Conservation (phyloP, 768 basidiomycete genomes). For the Kwoniella newhampshirensis region DNA sequence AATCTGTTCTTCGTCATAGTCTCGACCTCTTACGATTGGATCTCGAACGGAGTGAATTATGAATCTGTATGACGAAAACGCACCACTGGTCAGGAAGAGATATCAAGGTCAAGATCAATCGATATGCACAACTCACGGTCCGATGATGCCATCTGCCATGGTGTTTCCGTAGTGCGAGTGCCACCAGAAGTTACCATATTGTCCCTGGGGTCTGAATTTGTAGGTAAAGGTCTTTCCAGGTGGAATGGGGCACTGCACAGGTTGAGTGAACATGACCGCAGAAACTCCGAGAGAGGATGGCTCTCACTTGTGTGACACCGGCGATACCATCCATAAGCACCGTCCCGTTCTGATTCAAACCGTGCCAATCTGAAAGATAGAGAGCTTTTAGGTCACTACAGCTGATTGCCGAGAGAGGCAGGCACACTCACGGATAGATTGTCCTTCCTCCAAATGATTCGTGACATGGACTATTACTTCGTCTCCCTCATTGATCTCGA, state of each 20-base stretch:
- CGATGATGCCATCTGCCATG: slow-evolving; percentile 31
- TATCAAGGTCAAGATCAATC: neutral
- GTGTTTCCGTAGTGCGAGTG: slow-evolving; percentile 34
- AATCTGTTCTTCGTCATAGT: slow-evolving; percentile 39
- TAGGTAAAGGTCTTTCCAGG: slow-evolving; percentile 30
- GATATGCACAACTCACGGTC: slow-evolving; percentile 13
- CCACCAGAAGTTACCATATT: slow-evolving; percentile 30
- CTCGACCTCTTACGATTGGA: slow-evolving; percentile 30
- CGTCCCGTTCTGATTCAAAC: slow-evolving; percentile 32
- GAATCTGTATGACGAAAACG: slow-evolving; percentile 12
- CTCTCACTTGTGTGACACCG: slow-evolving; percentile 27
- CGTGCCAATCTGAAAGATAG: slow-evolving; percentile 30
- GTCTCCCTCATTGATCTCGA: slow-evolving; percentile 42
- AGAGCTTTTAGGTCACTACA: neutral
- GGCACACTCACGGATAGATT: slow-evolving; percentile 28
- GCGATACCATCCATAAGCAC: slow-evolving; percentile 31
- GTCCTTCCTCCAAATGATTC: slow-evolving; percentile 25
- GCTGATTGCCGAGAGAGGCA: neutral
- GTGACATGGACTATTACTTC: slow-evolving; percentile 27
- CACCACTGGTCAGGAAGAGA: neutral
- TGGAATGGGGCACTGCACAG: slow-evolving; percentile 32
- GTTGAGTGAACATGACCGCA: neutral
- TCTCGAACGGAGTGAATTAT: slow-evolving; percentile 30
- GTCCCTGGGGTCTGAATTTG: slow-evolving; percentile 22
- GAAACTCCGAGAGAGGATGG: neutral